Percentiles rank a stretch among this genome's conserved stretches.
phyloP scores from a whole-genome alignment of 2,329 filamentous ascomycete species.

The Aspergillus tamarii region DNA sequence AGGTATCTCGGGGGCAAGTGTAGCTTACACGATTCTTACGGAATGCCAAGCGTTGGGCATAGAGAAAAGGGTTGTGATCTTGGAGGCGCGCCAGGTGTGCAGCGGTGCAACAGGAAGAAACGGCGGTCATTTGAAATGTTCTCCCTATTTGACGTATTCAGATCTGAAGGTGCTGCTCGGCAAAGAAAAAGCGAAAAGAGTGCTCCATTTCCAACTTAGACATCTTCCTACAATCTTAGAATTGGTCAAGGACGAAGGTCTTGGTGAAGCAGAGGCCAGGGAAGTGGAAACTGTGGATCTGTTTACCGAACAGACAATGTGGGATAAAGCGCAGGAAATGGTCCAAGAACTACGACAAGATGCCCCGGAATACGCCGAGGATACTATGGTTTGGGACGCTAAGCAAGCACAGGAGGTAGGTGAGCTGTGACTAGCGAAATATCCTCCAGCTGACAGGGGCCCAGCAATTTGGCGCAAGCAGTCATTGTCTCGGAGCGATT shows the following conservation, averaged over 20 bases:
- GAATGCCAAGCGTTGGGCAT: slow-evolving; percentile 6
- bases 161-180: slow-evolving; percentile 13
- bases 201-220: slow-evolving; percentile 10
- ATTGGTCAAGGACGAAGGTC: slow-evolving; percentile 3
- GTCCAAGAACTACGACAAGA: slow-evolving; percentile 13
- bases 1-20: slow-evolving; percentile 27
- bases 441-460: background rate
- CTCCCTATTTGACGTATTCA: slow-evolving; percentile 10
- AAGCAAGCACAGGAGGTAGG: slow-evolving; percentile 23
- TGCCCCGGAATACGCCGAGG: slow-evolving; percentile 9
- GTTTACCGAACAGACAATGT: slow-evolving; percentile 15
- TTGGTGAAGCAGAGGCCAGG: slow-evolving; percentile 11
- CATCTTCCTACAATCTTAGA: slow-evolving; percentile 14
- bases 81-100: slow-evolving; percentile 30
- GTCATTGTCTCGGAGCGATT: slow-evolving; percentile 20
- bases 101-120: slow-evolving; percentile 35
- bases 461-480: slow-evolving; percentile 1
- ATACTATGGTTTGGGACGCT: slow-evolving; percentile 10
- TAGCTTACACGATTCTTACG: slow-evolving; percentile 28
- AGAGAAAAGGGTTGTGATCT: slow-evolving; percentile 23
- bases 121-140: slow-evolving; percentile 29
- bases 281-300: slow-evolving; percentile 20
- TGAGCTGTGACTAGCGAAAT: background rate
- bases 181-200: slow-evolving; percentile 6
- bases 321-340: slow-evolving; percentile 16